These are phyloP conservation scores for Dentipellis sp. DNA, from an alignment of 768 basidiomycete genomes.

Conservation along the genomic window DNA sequence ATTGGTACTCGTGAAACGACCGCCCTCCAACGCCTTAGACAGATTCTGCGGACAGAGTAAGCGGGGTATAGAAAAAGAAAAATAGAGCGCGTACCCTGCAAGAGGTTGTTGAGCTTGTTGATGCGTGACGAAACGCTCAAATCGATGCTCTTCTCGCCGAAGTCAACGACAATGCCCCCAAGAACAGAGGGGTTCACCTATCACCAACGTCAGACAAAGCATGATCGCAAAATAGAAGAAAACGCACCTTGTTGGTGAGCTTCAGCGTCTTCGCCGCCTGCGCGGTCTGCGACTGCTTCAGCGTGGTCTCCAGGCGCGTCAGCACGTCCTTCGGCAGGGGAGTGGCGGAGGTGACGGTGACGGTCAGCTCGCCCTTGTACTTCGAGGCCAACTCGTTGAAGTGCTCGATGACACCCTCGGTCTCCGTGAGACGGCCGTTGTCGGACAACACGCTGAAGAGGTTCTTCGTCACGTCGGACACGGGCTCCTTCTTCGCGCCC, in stretches of 20 bases:
- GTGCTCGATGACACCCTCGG: constrained; percentile 78
- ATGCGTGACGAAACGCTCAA: constrained; percentile 90
- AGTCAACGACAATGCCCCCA: constrained; percentile 91
- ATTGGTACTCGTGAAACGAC: neutral
- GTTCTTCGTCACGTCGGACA: constrained; percentile 87
- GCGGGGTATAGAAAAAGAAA: neutral
- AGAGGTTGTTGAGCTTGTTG: constrained; percentile 85
- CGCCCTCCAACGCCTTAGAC: constrained; percentile 5
- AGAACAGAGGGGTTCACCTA: constrained; percentile 89
- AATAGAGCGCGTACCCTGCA: constrained; percentile 54
- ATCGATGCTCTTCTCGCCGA: constrained; percentile 98
- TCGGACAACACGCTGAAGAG: constrained; percentile 83
- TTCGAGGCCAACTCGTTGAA: constrained; percentile 85
- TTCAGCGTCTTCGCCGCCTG: constrained; percentile 84
- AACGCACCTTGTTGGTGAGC: constrained; percentile 78
- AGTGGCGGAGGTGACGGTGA: constrained; percentile 82
- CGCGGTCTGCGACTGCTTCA: constrained; percentile 82
- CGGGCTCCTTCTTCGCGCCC: constrained; percentile 60
- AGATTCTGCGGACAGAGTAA: constrained; percentile 5
- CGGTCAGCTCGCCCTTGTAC: constrained; percentile 88
- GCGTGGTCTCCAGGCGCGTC: constrained; percentile 67
- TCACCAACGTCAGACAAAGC: neutral
- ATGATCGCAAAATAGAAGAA: neutral
- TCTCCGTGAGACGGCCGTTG: constrained; percentile 85
- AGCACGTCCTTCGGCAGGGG: constrained; percentile 73